Evolutionary conservation across 2,329 filamentous ascomycete species (phyloP), one percentile per base, ranked within the genome.

Genomic region (Aaosphaeria arxii): DNA sequence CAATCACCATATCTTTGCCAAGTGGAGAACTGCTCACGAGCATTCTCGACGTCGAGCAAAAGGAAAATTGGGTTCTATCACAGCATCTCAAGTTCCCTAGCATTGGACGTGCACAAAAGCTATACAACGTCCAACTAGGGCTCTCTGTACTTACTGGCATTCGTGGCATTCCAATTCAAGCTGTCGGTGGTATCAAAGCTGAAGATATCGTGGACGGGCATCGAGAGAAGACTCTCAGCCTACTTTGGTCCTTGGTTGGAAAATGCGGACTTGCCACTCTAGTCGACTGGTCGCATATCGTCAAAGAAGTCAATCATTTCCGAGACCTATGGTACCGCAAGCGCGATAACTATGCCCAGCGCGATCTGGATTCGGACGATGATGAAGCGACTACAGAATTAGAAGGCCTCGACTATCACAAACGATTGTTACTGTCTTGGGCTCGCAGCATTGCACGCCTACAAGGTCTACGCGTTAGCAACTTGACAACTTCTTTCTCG

Each of bases 141-240:
- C 64, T 86, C 2, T 71, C 73, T 43, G 79, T 81, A 2, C 66
- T 86, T 9, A 60, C 65, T n/a, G 67, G 67, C 7, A 67, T 77
- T 6, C 64, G 62, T 7, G 73, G 74, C 2, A 65, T 76, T 9
- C 69, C 63, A 4, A 57, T 63, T 9, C 70, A 69, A 30, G 63
- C 77, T 9, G 61, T 74, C 5, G 63, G 68, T 24, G 70, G 72
- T 32, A 67, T 84, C 33, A 73, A 67, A 11, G 74, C 82, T 0
- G 77, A 80, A 36, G 80, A 86, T 46, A 78, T 86, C 42, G 81
- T 86, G 5, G 77, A 85, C 54, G 83, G 83, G 2, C 81, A 85
- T 55, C 77, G 83, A 6, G 83, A 86, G 57, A 85, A 82, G 64
- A 86, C 82, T 0, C 71, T 86, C 40, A 77, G 75, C 5, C 69